Evolutionary conservation across 139 green algal species (phyloP), one percentile per base, ranked within the genome.

Genomic region (Tetraselmis striata): DNA sequence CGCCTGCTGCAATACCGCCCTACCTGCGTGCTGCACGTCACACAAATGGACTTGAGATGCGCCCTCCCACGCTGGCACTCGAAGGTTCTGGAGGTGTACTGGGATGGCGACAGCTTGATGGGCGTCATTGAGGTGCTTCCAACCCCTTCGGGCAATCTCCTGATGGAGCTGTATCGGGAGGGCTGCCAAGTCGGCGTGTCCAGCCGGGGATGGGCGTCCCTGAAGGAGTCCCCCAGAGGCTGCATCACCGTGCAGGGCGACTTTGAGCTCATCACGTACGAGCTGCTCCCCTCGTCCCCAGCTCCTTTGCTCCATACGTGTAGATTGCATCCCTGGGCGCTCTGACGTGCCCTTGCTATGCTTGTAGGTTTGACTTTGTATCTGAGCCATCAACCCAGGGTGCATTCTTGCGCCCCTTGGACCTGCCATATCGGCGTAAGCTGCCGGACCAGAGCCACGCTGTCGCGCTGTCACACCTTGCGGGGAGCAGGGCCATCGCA

Each of bases 291-390:
- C 45, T 67, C 5, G 18, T 67, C 45, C 5, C 45, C n/a, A n/a
- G n/a, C n/a, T n/a, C n/a, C n/a, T n/a, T n/a, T n/a, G n/a, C n/a
- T n/a, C n/a, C n/a, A n/a, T n/a, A n/a, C n/a, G n/a, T n/a, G n/a
- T n/a, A n/a, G n/a, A n/a, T n/a, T n/a, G n/a, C n/a, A n/a, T n/a
- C n/a, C n/a, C n/a, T n/a, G n/a, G n/a, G n/a, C n/a, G n/a, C n/a
- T n/a, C n/a, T n/a, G n/a, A n/a, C n/a, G n/a, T n/a, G n/a, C n/a
- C n/a, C n/a, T n/a, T n/a, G n/a, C n/a, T n/a, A n/a, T n/a, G n/a
- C n/a, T n/a, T n/a, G n/a, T 18, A 67, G 45, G 45, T 94, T 95
- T 86, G 92, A 95, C 86, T 93, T 93, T 82, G 92, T 95, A 25
- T 85, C 86, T 18, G 89, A 95, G 80, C 92, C 92, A 0, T 90